phyloP scores from a whole-genome alignment of 2,329 filamentous ascomycete genomes.

The Penicillium sp. region DNA sequence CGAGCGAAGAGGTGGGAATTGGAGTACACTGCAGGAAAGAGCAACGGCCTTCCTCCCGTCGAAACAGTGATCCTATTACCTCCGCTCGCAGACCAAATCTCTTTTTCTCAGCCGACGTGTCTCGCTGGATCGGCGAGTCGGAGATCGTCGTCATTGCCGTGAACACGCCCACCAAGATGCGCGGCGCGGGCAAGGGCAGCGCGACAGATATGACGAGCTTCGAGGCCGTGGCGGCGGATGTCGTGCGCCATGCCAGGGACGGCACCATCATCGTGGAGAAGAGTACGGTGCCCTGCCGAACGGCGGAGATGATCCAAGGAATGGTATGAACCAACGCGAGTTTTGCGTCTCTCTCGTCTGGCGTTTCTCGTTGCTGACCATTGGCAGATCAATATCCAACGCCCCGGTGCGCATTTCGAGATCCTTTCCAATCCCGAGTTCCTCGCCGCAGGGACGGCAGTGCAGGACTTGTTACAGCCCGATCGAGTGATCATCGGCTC shows the following conservation, averaged over 20 bases:
- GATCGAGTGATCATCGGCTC: conserved; percentile 74
- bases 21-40: too few species aligned
- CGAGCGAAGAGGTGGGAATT: too few species aligned
- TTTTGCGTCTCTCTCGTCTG: not conserved
- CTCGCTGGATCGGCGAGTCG: conserved; percentile 60
- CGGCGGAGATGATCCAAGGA: conserved; percentile 65
- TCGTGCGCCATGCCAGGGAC: conserved; percentile 63
- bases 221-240: conserved; percentile 64
- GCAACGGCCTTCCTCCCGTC: too few species aligned
- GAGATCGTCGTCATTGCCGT: conserved; percentile 73
- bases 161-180: conserved; percentile 73
- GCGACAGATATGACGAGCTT: conserved; percentile 71
- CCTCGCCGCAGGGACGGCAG: conserved; percentile 71
- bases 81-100: conserved; percentile 55
- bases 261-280: conserved; percentile 78
- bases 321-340: conserved; percentile 57
- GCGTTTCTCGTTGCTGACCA: not conserved
- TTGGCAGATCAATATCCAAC: conserved; percentile 37
- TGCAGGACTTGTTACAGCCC: conserved; percentile 66
- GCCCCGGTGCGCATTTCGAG: conserved; percentile 64
- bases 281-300: conserved; percentile 73
- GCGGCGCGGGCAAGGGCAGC: conserved; percentile 64
- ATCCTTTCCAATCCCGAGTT: conserved; percentile 81
- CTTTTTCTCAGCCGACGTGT: conserved; percentile 68
- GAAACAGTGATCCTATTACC: not conserved